Evolutionary conservation across 202 grass and related monocot species (phyloP), one percentile per base, ranked within the genome.

Genomic region (Digitaria exilis): DNA sequence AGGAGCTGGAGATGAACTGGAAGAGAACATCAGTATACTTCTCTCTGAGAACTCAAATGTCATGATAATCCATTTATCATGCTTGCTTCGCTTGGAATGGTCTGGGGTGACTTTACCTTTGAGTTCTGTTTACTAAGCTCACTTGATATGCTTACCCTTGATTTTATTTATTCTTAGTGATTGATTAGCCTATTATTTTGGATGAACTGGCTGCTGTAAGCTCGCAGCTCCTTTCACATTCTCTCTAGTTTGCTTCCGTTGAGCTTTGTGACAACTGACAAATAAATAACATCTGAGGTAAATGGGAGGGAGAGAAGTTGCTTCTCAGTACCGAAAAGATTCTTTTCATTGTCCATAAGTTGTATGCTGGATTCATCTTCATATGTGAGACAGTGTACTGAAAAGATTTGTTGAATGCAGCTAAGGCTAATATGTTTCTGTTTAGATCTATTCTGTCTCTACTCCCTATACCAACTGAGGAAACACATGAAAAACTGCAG

Each of bases 261-360:
- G 43, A 55, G 24, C 75, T 42, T 32, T 68, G 41, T 50, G 63
- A 65, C n/a, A n/a, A n/a, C n/a, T 84, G 6, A n/a, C n/a, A n/a
- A 61, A 57, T 26, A 62, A 28, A 56, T 44, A 55, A 44, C 21
- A 49, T 13, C 21, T 62, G 43, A 64, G 62, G 15, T 14, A 64
- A 76, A 45, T 81, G 35, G 18, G 59, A 69, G 44, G 76, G 28
- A 76, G 44, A 55, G 54, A 89, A 80, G 25, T 41, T 28, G 24
- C 39, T 77, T 48, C 8, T 13, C 30, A 9, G 32, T 34, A 61
- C 31, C 18, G 3, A 26, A 15, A 28, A 4, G 45, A 37, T 59
- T 80, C 19, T 41, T n/a, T 70, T 30, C n/a, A 59, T 42, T 46
- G 34, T 69, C 39, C 2, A 48, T 45, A 52, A 69, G 24, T 13